Conservation (phyloP, 495 filamentous ascomycete genomes). For the Tuber calosporum region DNA sequence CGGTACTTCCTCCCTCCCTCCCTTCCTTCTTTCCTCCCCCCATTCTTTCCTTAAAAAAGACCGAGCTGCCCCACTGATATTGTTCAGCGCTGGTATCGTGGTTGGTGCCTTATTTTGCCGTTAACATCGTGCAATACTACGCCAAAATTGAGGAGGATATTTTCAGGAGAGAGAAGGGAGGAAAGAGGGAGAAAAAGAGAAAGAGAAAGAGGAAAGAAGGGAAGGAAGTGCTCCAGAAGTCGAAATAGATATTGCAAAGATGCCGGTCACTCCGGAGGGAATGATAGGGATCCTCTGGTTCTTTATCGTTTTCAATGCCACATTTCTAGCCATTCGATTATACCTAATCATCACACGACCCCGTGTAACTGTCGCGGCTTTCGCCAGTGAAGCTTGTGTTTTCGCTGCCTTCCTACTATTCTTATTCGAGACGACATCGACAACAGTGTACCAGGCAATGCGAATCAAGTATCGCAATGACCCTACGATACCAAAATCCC, state of each 20-base stretch:
- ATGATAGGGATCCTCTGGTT: constrained; percentile 26
- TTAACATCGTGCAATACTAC: background rate
- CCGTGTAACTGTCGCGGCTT: constrained; percentile 15
- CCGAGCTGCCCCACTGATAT: background rate
- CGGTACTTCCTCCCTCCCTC: background rate
- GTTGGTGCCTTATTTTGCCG: background rate
- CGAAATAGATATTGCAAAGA: background rate
- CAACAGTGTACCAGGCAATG: constrained; percentile 18
- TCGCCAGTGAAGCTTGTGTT: constrained; percentile 25
- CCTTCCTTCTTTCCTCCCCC: background rate
- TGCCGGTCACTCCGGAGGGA: constrained; percentile 23
- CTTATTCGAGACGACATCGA: constrained; percentile 15
- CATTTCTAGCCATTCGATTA: constrained; percentile 23
- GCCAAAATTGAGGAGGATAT: background rate
- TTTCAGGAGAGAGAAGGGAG: background rate
- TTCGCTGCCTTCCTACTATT: constrained; percentile 20
- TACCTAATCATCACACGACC: constrained; percentile 23
- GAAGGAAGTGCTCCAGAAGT: background rate
- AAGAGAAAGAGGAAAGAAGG: background rate
- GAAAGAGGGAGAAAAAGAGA: no score
- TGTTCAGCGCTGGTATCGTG: background rate
- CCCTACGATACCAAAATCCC: constrained; percentile 8
- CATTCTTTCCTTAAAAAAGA: background rate
- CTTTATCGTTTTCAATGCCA: constrained; percentile 18
- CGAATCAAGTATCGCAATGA: constrained; percentile 26